Evolutionary conservation across 2,329 filamentous ascomycete genomes (phyloP), one percentile per base, ranked within the genome.

Genomic region (Zelopaecilomyces penicillatus): DNA sequence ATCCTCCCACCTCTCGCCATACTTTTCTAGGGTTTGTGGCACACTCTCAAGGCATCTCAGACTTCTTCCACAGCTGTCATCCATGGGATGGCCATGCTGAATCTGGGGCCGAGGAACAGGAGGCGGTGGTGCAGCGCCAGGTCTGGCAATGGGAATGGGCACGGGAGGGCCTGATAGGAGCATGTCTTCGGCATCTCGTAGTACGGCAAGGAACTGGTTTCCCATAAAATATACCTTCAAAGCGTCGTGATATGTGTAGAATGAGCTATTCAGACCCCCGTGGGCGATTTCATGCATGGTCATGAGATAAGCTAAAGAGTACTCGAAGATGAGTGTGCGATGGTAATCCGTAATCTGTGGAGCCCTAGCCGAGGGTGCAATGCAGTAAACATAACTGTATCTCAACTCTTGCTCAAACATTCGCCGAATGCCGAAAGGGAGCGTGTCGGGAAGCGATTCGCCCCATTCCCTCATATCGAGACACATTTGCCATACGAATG

Each of bases 311-410:
- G 83, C 77, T 52, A 91, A 80, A 51, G 83, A 83, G 57, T 93
- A 83, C 60, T 95, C 88, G 60, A 95, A 95, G 35, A 95, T 86
- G 27, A 95, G 71, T 30, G 82, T 73, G 49, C 88, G 85, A 33
- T 83, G 85, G 59, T 91, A 88, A 38, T 87, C 78, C 4, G 80
- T 83, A 41, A 90, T 80, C 26, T 77, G 71, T 0, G 87, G 85
- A 4, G 85, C 80, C 38, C 84, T 75, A 2, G 82, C 79, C 32
- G 85, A 90, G 1, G 89, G 87, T 1, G 88, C 88, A 6, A 96
- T 75, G 46, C 91, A 86, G 61, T 96, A 88, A 27, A 95, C 84
- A 55, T 88, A 93, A 58, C 87, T 94, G 67, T 95, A 97, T 39
- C 91, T 77, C 36, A 94, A 67, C 60, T 98, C 93, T 11, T 95